Evolutionary conservation across 176 grass and related monocot genomes (phyloP).

Genomic region (Bonia amplexicaulis): DNA sequence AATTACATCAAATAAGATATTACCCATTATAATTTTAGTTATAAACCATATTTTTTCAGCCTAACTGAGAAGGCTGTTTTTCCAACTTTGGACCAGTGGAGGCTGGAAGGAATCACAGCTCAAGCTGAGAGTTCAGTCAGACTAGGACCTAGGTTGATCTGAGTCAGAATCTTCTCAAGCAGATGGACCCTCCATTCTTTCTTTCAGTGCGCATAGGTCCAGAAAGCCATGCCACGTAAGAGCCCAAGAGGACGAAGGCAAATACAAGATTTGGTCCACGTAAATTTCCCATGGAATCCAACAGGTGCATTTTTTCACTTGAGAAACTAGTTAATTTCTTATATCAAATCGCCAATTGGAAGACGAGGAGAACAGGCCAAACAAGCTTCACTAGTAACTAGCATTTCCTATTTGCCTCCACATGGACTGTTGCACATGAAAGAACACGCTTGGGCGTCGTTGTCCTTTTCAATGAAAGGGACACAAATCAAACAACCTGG

Average conservation of each 20-base stretch:
- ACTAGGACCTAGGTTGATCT: not conserved
- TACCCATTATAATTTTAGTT: too few relatives aligned
- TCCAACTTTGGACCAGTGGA: not conserved
- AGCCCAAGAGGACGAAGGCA: not conserved
- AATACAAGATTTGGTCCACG: not conserved
- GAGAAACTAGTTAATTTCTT: not conserved
- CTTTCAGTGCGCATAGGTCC: not conserved
- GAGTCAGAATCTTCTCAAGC: not conserved
- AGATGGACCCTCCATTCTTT: not conserved
- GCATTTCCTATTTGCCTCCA: slow-evolving; percentile 34
- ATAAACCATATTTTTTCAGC: too few relatives aligned
- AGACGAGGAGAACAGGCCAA: slow-evolving; percentile 11
- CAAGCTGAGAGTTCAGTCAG: not conserved
- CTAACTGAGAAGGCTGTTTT: too few relatives aligned
- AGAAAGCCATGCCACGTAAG: not conserved
- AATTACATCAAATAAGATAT: too few relatives aligned
- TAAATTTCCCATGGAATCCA: not conserved
- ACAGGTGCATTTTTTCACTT: not conserved
- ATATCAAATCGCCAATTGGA: slow-evolving; percentile 14
- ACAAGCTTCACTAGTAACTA: not conserved
- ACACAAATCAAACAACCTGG: slow-evolving; percentile 20
- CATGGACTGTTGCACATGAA: slow-evolving; percentile 32
- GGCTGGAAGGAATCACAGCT: not conserved
- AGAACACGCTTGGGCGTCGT: slow-evolving; percentile 26
- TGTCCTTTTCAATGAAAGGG: slow-evolving; percentile 36